phyloP scores from a whole-genome alignment of 2,329 filamentous ascomycete genomes.

The Colletotrichum sansevieriae region DNA sequence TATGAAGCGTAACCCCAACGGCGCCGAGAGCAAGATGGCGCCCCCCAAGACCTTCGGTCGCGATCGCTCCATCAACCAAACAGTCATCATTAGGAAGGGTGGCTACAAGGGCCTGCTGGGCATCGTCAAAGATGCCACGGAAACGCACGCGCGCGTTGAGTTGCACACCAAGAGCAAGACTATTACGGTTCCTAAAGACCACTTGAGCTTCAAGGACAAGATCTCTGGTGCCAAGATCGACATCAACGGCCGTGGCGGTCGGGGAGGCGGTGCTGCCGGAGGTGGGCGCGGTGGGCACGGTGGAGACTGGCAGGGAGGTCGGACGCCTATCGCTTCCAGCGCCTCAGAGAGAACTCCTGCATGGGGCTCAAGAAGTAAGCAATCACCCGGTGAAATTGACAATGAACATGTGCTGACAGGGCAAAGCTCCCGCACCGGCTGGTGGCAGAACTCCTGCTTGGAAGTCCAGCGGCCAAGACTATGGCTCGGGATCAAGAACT shows the following conservation, averaged over 20 bases:
- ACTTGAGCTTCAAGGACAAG: constrained; percentile 88
- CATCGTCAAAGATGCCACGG: constrained; percentile 95
- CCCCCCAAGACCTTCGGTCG: constrained; percentile 82
- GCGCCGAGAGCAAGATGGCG: constrained; percentile 66
- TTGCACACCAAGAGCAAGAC: constrained; percentile 95
- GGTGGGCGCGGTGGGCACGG: constrained; percentile 59
- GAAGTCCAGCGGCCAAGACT: constrained; percentile 60
- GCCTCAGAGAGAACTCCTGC: constrained; percentile 80
- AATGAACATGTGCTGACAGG: constrained; percentile 45
- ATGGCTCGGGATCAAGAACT: constrained; percentile 69
- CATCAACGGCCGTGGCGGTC: constrained; percentile 67
- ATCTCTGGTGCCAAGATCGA: constrained; percentile 84
- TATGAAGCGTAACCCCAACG: constrained; percentile 76
- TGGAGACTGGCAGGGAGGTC: constrained; percentile 72
- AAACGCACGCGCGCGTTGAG: constrained; percentile 88
- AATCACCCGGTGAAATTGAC: constrained; percentile 43
- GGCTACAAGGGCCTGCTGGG: constrained; percentile 93
- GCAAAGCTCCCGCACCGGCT: constrained; percentile 65
- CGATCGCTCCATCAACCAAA: constrained; percentile 90
- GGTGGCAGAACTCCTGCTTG: constrained; percentile 74
- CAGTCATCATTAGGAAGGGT: constrained; percentile 88
- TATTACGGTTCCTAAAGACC: constrained; percentile 84
- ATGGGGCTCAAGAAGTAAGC: constrained; percentile 78
- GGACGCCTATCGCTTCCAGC: constrained; percentile 74
- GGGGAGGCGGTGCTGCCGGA: constrained; percentile 53